A percentile compares a stretch with the other conserved stretches of the same genome.
phyloP scores from a whole-genome alignment of 2,329 filamentous ascomycete genomes.

The Parastagonospora nodorum region DNA sequence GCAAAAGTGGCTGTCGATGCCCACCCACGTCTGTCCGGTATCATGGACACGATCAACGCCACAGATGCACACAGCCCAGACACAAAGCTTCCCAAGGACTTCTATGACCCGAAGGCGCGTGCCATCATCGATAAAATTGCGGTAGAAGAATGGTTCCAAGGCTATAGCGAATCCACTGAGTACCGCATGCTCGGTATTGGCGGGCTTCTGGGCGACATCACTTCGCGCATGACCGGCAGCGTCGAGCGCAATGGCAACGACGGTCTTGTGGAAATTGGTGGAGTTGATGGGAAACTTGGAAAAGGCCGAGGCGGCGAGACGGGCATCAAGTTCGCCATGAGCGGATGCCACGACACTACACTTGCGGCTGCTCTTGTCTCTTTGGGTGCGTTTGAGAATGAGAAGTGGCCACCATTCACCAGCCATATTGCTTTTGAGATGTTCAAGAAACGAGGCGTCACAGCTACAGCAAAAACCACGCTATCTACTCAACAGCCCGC shows the following conservation, averaged over 20 bases:
- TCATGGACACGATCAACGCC: slow-evolving; percentile 93
- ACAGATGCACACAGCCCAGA: slow-evolving; percentile 81
- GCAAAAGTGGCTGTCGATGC: slow-evolving; percentile 78
- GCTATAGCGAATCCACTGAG: slow-evolving; percentile 82
- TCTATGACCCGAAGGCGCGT: slow-evolving; percentile 78
- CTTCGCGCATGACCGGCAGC: slow-evolving; percentile 55
- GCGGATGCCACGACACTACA: slow-evolving; percentile 92
- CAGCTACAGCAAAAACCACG: slow-evolving; percentile 4
- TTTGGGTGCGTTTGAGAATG: slow-evolving; percentile 75
- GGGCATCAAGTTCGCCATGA: slow-evolving; percentile 74
- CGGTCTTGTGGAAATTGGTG: slow-evolving; percentile 49
- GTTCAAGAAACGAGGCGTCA: slow-evolving; percentile 63
- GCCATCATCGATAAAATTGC: slow-evolving; percentile 73
- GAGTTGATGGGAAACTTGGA: slow-evolving; percentile 38
- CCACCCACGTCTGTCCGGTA: slow-evolving; percentile 80
- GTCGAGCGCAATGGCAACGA: slow-evolving; percentile 43
- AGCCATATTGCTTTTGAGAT: slow-evolving; percentile 90
- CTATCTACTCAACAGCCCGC: slow-evolving; percentile 6
- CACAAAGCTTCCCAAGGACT: slow-evolving; percentile 79
- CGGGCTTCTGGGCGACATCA: slow-evolving; percentile 79
- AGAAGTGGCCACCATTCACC: slow-evolving; percentile 89
- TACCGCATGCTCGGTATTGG: slow-evolving; percentile 92
- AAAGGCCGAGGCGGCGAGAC: slow-evolving; percentile 55
- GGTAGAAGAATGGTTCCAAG: slow-evolving; percentile 91
- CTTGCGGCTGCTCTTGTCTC: slow-evolving; percentile 78